phyloP scores from a whole-genome alignment of 169 alveolate species.

The Perkinsus chesapeaki region DNA sequence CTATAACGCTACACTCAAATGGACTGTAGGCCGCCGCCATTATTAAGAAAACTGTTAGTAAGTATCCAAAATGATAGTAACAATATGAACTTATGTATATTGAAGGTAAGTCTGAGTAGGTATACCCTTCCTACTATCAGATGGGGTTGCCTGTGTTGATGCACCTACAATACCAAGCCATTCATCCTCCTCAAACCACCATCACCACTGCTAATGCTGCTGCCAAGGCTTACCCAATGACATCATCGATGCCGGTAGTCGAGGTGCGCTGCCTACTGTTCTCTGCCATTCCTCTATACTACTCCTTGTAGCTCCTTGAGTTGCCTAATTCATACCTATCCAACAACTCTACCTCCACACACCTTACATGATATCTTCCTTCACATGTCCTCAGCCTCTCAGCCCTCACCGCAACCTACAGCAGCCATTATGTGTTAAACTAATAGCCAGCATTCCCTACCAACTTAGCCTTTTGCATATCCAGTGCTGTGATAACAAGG shows the following conservation, averaged over 20 bases:
- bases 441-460: neutral
- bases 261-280: neutral
- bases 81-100: neutral
- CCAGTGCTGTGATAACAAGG: neutral
- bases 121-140: neutral
- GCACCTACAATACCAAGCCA: neutral
- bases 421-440: neutral
- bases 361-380: neutral
- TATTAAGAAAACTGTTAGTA: neutral
- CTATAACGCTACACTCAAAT: neutral
- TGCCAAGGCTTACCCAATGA: neutral
- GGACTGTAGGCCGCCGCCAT: neutral
- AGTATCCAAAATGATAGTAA: neutral
- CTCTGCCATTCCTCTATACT: neutral
- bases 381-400: neutral
- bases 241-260: neutral
- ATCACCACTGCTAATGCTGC: neutral
- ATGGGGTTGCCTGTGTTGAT: neutral
- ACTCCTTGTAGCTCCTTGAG: neutral
- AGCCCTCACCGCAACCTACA: neutral
- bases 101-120: neutral
- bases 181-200: neutral
- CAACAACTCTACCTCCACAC: neutral
- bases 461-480: neutral
- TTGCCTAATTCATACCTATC: neutral